Percentiles rank a stretch among this genome's conserved stretches.
These are phyloP conservation scores for Didymella pinodella DNA, from an alignment of 2,329 filamentous ascomycete species.

Conservation along the genomic window DNA sequence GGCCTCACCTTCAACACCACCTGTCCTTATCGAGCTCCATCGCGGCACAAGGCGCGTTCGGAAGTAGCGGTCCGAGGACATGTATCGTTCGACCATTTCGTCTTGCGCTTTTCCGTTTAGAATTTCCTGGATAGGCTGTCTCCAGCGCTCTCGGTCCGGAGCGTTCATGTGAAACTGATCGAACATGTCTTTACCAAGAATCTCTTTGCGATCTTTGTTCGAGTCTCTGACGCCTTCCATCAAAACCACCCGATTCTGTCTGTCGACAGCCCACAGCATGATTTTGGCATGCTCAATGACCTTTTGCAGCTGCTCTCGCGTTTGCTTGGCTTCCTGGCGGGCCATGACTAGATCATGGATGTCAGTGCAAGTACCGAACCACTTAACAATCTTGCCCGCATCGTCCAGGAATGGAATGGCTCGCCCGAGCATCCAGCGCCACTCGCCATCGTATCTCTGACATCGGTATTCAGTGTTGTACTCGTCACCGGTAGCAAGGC, in stretches of 20 bases:
- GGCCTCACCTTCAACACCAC: slow-evolving; percentile 59
- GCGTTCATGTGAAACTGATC: slow-evolving; percentile 62
- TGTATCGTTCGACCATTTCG: slow-evolving; percentile 69
- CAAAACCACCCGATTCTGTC: slow-evolving; percentile 68
- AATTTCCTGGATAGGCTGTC: slow-evolving; percentile 69
- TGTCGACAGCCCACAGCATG: slow-evolving; percentile 77
- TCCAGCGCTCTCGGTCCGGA: slow-evolving; percentile 53
- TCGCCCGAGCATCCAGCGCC: slow-evolving; percentile 80
- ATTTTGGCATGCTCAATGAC: slow-evolving; percentile 79
- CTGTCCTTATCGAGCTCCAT: slow-evolving; percentile 62
- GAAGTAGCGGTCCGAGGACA: slow-evolving; percentile 69
- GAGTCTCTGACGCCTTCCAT: slow-evolving; percentile 73
- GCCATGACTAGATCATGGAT: slow-evolving; percentile 77
- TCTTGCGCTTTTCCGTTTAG: slow-evolving; percentile 67
- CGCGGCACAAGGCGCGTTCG: slow-evolving; percentile 76
- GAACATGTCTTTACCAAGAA: slow-evolving; percentile 69
- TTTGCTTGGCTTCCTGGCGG: slow-evolving; percentile 70
- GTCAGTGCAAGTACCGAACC: slow-evolving; percentile 83
- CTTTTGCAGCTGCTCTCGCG: slow-evolving; percentile 73
- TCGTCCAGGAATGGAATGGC: slow-evolving; percentile 73
- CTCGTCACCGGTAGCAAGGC: slow-evolving; percentile 68
- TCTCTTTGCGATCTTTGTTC: slow-evolving; percentile 27
- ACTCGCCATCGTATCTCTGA: slow-evolving; percentile 70
- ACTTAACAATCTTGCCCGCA: slow-evolving; percentile 74
- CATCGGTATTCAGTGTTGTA: slow-evolving; percentile 77